Conservation (phyloP, 2,329 filamentous ascomycete species). For the Didymella lethalis region DNA sequence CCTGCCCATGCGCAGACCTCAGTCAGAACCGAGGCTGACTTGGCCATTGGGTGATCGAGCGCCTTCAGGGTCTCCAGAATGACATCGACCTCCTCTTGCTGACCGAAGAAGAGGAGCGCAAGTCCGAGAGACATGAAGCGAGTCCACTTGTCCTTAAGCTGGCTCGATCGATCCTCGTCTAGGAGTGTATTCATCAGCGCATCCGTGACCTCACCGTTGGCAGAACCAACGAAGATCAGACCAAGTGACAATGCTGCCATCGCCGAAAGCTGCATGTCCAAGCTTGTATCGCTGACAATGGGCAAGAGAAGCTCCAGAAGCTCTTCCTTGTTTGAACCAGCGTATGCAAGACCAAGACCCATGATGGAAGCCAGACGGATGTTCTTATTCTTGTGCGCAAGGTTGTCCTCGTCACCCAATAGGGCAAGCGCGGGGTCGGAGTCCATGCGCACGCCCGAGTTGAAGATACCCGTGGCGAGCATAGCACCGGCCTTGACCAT, state of each 20-base stretch:
- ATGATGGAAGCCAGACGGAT: constrained; percentile 89
- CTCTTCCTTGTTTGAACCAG: constrained; percentile 90
- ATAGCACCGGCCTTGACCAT: constrained; percentile 90
- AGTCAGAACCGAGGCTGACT: constrained; percentile 91
- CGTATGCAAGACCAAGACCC: constrained; percentile 93
- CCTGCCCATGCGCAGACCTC: constrained; percentile 99
- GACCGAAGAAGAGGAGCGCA: constrained; percentile 92
- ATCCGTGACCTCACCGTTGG: constrained; percentile 88
- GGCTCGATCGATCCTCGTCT: constrained; percentile 88
- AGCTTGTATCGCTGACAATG: constrained; percentile 81
- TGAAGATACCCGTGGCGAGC: constrained; percentile 94
- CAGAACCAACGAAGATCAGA: constrained; percentile 90
- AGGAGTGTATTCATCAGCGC: constrained; percentile 91
- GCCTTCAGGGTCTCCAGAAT: constrained; percentile 96
- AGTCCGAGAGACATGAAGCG: constrained; percentile 94
- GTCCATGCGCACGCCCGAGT: constrained; percentile 87
- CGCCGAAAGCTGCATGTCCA: constrained; percentile 94
- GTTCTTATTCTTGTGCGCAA: constrained; percentile 78
- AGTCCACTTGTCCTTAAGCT: constrained; percentile 98
- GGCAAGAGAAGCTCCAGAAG: constrained; percentile 86
- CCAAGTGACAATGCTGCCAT: constrained; percentile 94
- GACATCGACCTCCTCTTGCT: constrained; percentile 98
- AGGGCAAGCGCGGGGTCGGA: constrained; percentile 90
- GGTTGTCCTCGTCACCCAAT: constrained; percentile 78
- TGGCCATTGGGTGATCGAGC: constrained; percentile 95